phyloP scores from a whole-genome alignment of 2,329 filamentous ascomycete genomes.

The Elsinoe ampelina region DNA sequence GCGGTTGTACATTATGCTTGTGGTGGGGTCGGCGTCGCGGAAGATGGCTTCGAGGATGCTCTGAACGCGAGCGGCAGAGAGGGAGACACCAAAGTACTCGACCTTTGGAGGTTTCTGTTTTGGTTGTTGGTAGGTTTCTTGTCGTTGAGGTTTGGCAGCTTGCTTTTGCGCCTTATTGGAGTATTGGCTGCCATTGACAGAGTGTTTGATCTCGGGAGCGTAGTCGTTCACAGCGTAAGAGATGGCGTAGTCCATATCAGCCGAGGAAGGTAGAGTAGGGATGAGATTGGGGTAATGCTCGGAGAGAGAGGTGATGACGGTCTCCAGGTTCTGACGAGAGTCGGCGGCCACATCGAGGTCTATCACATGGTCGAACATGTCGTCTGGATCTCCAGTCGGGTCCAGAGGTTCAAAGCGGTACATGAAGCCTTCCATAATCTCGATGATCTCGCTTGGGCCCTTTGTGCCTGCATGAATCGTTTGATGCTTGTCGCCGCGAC shows the following conservation, averaged over 20 bases:
- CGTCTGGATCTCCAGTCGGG: slow-evolving; percentile 58
- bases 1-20: slow-evolving; percentile 62
- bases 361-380: slow-evolving; percentile 74
- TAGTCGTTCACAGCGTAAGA: slow-evolving; percentile 67
- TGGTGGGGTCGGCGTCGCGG: slow-evolving; percentile 42
- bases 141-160: slow-evolving; percentile 13
- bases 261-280: slow-evolving; percentile 56
- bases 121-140: slow-evolving; percentile 18
- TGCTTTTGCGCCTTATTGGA: slow-evolving; percentile 18
- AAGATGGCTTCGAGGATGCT: slow-evolving; percentile 63
- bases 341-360: slow-evolving; percentile 67
- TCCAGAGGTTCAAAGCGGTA: slow-evolving; percentile 73
- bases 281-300: slow-evolving; percentile 70
- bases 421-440: slow-evolving; percentile 94
- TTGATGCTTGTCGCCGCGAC: slow-evolving; percentile 91
- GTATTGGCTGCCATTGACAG: slow-evolving; percentile 50
- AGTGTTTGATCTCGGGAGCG: slow-evolving; percentile 64
- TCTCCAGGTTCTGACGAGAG: slow-evolving; percentile 83
- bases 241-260: slow-evolving; percentile 73
- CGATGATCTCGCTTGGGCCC: slow-evolving; percentile 62
- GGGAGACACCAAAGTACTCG: slow-evolving; percentile 56
- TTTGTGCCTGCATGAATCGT: slow-evolving; percentile 83
- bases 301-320: slow-evolving; percentile 61
- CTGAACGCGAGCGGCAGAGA: slow-evolving; percentile 44
- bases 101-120: slow-evolving; percentile 36